These are phyloP conservation scores for Clonostachys chloroleuca DNA, from an alignment of 2,329 filamentous ascomycete genomes.

Conservation along the genomic window DNA sequence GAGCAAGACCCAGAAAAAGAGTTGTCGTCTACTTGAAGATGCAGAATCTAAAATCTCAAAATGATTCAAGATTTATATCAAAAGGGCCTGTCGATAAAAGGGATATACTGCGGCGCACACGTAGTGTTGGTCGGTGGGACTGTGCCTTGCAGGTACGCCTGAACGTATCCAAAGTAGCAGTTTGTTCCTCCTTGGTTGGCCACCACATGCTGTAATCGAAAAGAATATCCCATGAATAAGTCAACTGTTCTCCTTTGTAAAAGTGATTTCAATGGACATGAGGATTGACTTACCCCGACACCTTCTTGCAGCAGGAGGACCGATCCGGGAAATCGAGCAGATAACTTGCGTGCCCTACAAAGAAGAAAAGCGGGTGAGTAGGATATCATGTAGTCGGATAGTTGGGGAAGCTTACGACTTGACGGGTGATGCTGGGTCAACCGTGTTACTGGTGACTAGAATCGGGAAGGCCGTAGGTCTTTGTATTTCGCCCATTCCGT, in stretches of 20 bases:
- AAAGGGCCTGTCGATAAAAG: conserved; percentile 11
- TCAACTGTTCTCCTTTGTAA: conserved; percentile 3
- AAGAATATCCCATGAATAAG: conserved; percentile 7
- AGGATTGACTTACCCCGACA: conserved; percentile 19
- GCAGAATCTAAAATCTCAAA: too few relatives aligned
- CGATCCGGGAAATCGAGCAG: conserved; percentile 19
- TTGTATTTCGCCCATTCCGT: conserved; percentile 9
- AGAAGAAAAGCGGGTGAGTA: conserved; percentile 5
- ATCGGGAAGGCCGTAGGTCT: conserved; percentile 25
- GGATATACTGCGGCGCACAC: conserved; percentile 20
- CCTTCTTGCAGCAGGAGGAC: conserved; percentile 21
- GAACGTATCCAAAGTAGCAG: conserved; percentile 28
- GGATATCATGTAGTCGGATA: not conserved
- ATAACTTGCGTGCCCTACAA: conserved; percentile 17
- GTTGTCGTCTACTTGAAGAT: too few relatives aligned
- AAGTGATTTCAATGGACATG: conserved; percentile 1
- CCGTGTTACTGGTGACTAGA: conserved; percentile 29
- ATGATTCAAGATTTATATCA: not conserved
- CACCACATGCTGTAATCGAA: conserved; percentile 18
- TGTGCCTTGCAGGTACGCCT: conserved; percentile 25
- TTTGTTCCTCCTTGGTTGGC: conserved; percentile 17
- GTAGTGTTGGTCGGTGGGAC: conserved; percentile 21
- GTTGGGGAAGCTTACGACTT: conserved; percentile 16
- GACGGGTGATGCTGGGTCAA: conserved; percentile 29
- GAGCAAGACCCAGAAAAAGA: too few relatives aligned